Evolutionary conservation across 2,329 filamentous ascomycete species (phyloP), one percentile per base, ranked within the genome.

Genomic region (Claviceps spartinae): DNA sequence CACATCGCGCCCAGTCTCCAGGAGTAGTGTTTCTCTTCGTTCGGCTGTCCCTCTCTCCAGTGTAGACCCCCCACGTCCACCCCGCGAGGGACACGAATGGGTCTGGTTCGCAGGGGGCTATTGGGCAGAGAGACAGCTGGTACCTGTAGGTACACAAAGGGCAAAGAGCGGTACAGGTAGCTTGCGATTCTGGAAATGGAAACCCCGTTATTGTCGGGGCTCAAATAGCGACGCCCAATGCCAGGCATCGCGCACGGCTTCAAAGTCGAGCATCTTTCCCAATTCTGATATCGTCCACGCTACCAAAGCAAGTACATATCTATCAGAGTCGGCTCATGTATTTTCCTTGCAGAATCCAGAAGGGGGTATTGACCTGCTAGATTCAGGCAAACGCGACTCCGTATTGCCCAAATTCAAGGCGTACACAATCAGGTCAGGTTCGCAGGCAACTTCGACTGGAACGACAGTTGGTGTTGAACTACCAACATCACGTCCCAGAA

Each of bases 41-140:
- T 48, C 41, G n/a, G 46, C 53, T n/a, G 36, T 40, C 22, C 20
- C 55, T 26, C 52, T 51, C 8, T 67, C 62, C 22, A 63, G 61
- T 16, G 61, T 75, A 30, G 77, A 81, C 52, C 78, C 78, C 2
- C 78, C 78, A 24, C 72, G 78, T 2, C 71, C 74, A n/a, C 65
- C 78, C 49, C 73, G 65, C 47, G 69, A 74, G 45, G 77, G 78
- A 42, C 70, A 65, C 59, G 78, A 82, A 65, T 82, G 76, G 78
- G 78, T 81, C 26, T 81, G 78, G 78, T 81, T 78, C 60, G 77
- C 78, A 1, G 74, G 73, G 50, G 78, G 78, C 5, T 82, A 79
- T 61, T 81, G 77, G 78, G 78, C 78, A 16, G 78, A 81, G 62
- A 69, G 78, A 18, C 67, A 73, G 48, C 52, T 22, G 22, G 56